Evolutionary conservation across 1,139 yeast genomes (phyloP).

Genomic region (Hemisphaericaspora xylanilytica): DNA sequence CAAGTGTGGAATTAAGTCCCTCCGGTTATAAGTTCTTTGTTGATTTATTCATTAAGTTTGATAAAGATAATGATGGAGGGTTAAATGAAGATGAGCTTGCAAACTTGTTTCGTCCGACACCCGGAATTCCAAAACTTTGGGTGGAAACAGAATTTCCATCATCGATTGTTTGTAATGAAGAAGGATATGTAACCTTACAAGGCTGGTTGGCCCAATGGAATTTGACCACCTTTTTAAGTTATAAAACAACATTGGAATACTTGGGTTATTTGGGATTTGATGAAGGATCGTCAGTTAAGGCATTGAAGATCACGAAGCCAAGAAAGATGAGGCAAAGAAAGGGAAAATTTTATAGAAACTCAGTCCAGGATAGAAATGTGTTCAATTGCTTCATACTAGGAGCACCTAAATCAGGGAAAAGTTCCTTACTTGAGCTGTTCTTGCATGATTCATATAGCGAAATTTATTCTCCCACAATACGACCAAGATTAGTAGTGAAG

Average conservation of each 20-base stretch:
- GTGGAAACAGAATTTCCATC: constrained; percentile 78
- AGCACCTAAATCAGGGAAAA: constrained; percentile 81
- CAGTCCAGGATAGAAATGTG: constrained; percentile 80
- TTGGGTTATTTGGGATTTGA: constrained; percentile 89
- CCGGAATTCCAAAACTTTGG: constrained; percentile 90
- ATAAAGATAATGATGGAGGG: constrained; percentile 95
- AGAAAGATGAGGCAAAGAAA: constrained; percentile 63
- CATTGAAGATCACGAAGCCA: constrained; percentile 79
- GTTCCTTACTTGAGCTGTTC: constrained; percentile 78
- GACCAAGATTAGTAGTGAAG: constrained; percentile 79
- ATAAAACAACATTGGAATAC: constrained; percentile 80
- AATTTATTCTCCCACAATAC: constrained; percentile 75
- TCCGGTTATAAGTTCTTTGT: constrained; percentile 91
- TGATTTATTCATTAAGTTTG: constrained; percentile 81
- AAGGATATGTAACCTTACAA: constrained; percentile 85
- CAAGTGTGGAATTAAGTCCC: constrained; percentile 91
- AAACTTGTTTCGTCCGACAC: constrained; percentile 78
- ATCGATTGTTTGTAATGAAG: constrained; percentile 84
- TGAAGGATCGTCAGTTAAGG: constrained; percentile 48
- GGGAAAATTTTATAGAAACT: constrained; percentile 65
- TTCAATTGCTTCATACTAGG: constrained; percentile 89
- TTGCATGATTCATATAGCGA: constrained; percentile 72
- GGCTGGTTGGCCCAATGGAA: constrained; percentile 99
- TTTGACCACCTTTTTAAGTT: constrained; percentile 86
- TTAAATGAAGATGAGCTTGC: constrained; percentile 68